Evolutionary conservation across 2,329 filamentous ascomycete genomes (phyloP).

Genomic region (Diaporthe nobilis): DNA sequence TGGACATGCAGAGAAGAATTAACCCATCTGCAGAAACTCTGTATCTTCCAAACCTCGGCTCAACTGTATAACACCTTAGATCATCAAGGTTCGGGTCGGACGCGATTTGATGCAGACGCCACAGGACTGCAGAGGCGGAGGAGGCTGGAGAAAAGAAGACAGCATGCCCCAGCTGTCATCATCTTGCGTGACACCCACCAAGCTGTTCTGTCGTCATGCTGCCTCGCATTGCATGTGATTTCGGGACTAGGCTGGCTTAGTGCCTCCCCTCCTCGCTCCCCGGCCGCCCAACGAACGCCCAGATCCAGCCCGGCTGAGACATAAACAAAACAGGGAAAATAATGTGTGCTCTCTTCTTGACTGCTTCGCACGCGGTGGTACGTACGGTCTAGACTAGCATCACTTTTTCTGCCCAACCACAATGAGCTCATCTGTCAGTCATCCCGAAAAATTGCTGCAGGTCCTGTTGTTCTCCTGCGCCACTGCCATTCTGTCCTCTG

Average conservation of each 20-base stretch:
- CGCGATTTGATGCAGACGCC: neutral
- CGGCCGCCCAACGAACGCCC: constrained; percentile 27
- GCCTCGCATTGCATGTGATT: constrained; percentile 32
- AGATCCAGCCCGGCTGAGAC: constrained; percentile 5
- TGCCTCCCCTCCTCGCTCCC: neutral
- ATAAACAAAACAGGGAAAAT: constrained; percentile 25
- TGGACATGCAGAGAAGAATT: neutral
- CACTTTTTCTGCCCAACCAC: constrained; percentile 1
- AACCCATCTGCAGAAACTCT: neutral
- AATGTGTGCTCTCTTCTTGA: neutral
- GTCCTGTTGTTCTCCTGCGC: neutral
- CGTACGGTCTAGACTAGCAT: neutral
- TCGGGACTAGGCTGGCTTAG: constrained; percentile 7
- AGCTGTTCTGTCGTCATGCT: constrained; percentile 34
- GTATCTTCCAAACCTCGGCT: neutral
- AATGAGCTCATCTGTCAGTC: constrained; percentile 22
- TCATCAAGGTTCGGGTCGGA: neutral
- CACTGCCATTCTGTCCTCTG: neutral
- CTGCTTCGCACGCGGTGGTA: neutral
- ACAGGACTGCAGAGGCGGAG: neutral
- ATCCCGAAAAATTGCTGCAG: neutral
- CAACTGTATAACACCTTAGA: neutral
- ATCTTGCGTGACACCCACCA: constrained; percentile 33
- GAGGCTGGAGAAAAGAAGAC: constrained; percentile 13
- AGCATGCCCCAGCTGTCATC: constrained; percentile 11